Conservation (phyloP, 129 eudicot genomes). For the Apium graveolens region DNA sequence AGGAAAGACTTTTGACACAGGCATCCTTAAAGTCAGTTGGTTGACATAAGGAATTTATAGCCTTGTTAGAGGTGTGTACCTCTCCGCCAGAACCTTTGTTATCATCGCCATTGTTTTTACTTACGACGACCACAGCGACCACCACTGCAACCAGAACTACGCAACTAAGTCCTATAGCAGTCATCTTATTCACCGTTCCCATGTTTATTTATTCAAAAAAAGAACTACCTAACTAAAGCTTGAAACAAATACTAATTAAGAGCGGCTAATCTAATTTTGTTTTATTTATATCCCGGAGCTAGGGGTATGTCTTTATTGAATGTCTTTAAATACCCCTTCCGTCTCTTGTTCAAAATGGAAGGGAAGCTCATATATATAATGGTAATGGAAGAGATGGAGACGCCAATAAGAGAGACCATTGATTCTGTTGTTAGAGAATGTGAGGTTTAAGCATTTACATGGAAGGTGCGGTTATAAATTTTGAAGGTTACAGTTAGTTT, state of each 20-base stretch:
- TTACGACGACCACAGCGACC: slow-evolving; percentile 18
- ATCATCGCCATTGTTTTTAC: neutral
- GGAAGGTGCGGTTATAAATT: neutral
- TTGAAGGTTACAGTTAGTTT: neutral
- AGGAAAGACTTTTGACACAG: slow-evolving; percentile 38
- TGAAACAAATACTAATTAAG: neutral
- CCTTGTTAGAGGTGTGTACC: slow-evolving; percentile 31
- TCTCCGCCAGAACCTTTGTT: neutral
- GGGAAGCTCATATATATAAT: neutral
- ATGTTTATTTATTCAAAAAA: slow-evolving; percentile 28
- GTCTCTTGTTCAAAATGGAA: slow-evolving; percentile 5
- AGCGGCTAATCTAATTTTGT: neutral
- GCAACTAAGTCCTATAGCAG: neutral
- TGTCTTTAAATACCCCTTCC: slow-evolving; percentile 17
- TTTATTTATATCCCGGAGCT: slow-evolving; percentile 9
- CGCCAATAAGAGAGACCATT: neutral
- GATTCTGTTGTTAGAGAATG: neutral
- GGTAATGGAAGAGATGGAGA: neutral
- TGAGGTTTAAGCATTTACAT: neutral
- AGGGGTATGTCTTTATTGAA: slow-evolving; percentile 8
- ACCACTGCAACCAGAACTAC: slow-evolving; percentile 1
- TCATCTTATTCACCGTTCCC: neutral
- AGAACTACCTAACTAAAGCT: slow-evolving; percentile 24
- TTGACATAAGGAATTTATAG: slow-evolving; percentile 42
- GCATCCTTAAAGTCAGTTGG: slow-evolving; percentile 51